Evolutionary conservation across 2,329 filamentous ascomycete genomes (phyloP).

Genomic region (Cercospora sp.): DNA sequence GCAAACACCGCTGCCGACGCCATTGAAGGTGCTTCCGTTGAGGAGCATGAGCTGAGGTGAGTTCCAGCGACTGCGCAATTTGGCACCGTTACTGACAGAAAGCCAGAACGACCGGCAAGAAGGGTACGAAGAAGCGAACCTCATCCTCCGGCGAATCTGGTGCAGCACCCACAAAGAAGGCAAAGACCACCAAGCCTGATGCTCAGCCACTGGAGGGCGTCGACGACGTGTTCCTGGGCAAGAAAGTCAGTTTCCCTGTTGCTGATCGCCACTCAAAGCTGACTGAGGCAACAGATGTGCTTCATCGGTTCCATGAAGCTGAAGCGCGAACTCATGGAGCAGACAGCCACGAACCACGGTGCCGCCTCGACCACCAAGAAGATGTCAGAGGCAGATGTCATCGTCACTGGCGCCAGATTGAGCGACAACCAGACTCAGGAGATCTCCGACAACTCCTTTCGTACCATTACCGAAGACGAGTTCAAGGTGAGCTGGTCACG

Average conservation of each 20-base stretch:
- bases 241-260: background rate
- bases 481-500: conserved; percentile 15
- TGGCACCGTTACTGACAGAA: background rate
- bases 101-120: background rate
- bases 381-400: conserved; percentile 17
- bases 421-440: conserved; percentile 27
- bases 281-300: conserved; percentile 2
- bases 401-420: conserved; percentile 23
- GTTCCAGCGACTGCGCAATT: background rate
- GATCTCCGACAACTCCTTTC: conserved; percentile 20
- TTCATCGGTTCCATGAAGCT: conserved; percentile 12
- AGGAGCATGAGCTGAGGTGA: conserved; percentile 1
- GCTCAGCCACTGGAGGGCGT: background rate
- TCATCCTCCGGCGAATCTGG: background rate
- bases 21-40: background rate
- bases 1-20: background rate
- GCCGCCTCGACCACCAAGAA: conserved; percentile 10
- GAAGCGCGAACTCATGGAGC: conserved; percentile 1
- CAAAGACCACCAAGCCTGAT: background rate
- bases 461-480: conserved; percentile 24
- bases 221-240: conserved; percentile 6
- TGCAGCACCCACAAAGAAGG: conserved; percentile 6
- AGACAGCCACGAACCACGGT: conserved; percentile 10
- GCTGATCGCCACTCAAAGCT: background rate
- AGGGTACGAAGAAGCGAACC: conserved; percentile 1